These are phyloP conservation scores for Fusarium siculi DNA, from an alignment of 2,329 filamentous ascomycete species.

Conservation along the genomic window DNA sequence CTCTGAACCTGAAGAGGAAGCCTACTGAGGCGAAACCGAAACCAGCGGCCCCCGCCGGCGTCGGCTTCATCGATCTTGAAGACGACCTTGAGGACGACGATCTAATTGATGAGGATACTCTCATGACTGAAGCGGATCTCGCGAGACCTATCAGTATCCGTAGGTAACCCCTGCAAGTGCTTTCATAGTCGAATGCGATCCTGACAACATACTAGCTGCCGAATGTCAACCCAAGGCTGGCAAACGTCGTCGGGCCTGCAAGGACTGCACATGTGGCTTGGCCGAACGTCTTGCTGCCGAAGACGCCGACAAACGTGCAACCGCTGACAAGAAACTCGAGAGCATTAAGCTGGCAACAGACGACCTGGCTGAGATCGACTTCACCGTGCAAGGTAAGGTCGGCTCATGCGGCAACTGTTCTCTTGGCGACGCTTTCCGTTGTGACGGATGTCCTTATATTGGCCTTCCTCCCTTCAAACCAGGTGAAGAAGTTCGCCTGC, in stretches of 20 bases:
- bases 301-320: slow-evolving; percentile 76
- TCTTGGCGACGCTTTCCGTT: slow-evolving; percentile 88
- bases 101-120: slow-evolving; percentile 88
- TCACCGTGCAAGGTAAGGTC: slow-evolving; percentile 96
- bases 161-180: slow-evolving; percentile 60
- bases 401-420: slow-evolving; percentile 95
- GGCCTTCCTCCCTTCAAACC: slow-evolving; percentile 96
- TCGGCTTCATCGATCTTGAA: slow-evolving; percentile 75
- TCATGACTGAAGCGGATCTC: slow-evolving; percentile 88
- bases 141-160: slow-evolving; percentile 81
- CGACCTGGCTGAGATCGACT: slow-evolving; percentile 89
- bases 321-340: slow-evolving; percentile 73
- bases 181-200: neutral
- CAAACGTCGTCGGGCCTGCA: slow-evolving; percentile 92
- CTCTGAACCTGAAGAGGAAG: slow-evolving; percentile 56
- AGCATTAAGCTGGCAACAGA: slow-evolving; percentile 77
- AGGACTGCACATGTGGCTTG: slow-evolving; percentile 96
- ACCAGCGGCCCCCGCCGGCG: slow-evolving; percentile 61
- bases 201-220: slow-evolving; percentile 63
- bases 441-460: slow-evolving; percentile 81
- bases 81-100: slow-evolving; percentile 80
- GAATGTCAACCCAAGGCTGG: slow-evolving; percentile 89
- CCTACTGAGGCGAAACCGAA: slow-evolving; percentile 54
- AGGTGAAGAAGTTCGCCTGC: slow-evolving; percentile 88
- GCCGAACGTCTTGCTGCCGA: slow-evolving; percentile 88